Base-by-base conservation (phyloP, 805 yeast species). In the Kazachstania kunashirensis region DNA sequence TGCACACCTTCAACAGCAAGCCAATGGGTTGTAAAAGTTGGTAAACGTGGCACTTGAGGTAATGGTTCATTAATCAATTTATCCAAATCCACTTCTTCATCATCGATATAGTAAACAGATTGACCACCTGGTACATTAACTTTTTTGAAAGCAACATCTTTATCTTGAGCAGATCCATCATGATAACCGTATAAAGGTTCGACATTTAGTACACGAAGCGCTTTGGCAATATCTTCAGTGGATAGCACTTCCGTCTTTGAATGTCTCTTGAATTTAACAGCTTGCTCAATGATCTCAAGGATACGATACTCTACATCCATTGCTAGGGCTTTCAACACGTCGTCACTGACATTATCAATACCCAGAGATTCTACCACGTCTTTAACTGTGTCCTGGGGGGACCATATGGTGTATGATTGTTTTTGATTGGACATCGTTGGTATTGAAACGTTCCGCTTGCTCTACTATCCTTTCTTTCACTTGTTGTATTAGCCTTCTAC, bases 231-330 rank as follows among this genome's bases (percentile, higher is more conserved):
- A 61, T 92, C 98, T 31, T 73, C 70, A 0, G 95, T 84, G 19
- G 85, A 76, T 25, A 92, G 63, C 0, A 83, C 72, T 42, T 82
- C 80, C 32, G 97, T 67, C 59, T 88, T 89, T 19, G 92, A 77
- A 59, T 92, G 96, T 48, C 96, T 72, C 89, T 89, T 92, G 61
- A 89, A 89, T 59, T 92, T 92, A 38, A 82, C 76, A 15, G 98
- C 97, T 46, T 92, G 95, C 57, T 92, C 98, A 42, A 94, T 66
- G 27, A 92, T 83, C 62, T 92, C 97, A 57, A 89, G 89, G 46
- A 92, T 84, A 44, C 98, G 73, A 58, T 94, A 92, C 63, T 92
- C 99, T n/a, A 92, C 94, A 57, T 92, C 99, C 98, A 92, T 92
- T 6, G 99, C 97, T 43, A 92, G 65, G 44, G 92, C 84, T 53